Conservation (phyloP, 108 stramenopile genomes). For the Cylindrotheca closterium region DNA sequence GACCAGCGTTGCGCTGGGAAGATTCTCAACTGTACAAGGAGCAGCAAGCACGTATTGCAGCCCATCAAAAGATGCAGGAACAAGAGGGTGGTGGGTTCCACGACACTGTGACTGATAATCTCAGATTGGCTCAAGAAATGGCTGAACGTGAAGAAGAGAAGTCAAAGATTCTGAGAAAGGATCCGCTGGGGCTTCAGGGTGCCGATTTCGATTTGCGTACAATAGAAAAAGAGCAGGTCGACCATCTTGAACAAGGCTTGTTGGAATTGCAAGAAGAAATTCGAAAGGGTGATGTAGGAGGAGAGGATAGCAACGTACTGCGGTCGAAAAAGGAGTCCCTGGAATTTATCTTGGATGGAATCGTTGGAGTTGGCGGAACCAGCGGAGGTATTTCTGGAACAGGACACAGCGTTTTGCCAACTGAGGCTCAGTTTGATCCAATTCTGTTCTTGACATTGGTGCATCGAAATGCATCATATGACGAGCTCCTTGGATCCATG, state of each 20-base stretch:
- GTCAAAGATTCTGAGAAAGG: slow-evolving; percentile 54
- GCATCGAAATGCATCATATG: slow-evolving; percentile 71
- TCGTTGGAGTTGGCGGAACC: slow-evolving; percentile 36
- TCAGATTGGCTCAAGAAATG: slow-evolving; percentile 60
- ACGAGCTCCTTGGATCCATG: slow-evolving; percentile 68
- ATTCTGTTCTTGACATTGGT: slow-evolving; percentile 86
- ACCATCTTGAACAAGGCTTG: slow-evolving; percentile 61
- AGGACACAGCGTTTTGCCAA: slow-evolving; percentile 64
- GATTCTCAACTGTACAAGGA: slow-evolving; percentile 47
- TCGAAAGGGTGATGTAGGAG: slow-evolving; percentile 44
- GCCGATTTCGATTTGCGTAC: slow-evolving; percentile 61
- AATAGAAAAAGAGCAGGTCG: slow-evolving; percentile 49
- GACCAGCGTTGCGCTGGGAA: slow-evolving; percentile 47
- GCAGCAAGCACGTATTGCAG: slow-evolving; percentile 39
- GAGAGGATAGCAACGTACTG: slow-evolving; percentile 51
- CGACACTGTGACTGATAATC: slow-evolving; percentile 45
- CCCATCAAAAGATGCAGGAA: slow-evolving; percentile 23
- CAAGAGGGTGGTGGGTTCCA: slow-evolving; percentile 23
- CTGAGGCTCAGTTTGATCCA: slow-evolving; percentile 79
- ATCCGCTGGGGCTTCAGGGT: slow-evolving; percentile 69
- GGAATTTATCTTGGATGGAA: slow-evolving; percentile 56
- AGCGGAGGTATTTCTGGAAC: slow-evolving; percentile 11
- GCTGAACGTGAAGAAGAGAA: slow-evolving; percentile 74
- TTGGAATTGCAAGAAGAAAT: slow-evolving; percentile 58
- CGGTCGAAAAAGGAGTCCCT: slow-evolving; percentile 75